A percentile compares a stretch with the other conserved stretches of the same genome.
These are phyloP conservation scores for Fagus sylvatica DNA, from an alignment of 306 rosid species.

Conservation along the genomic window DNA sequence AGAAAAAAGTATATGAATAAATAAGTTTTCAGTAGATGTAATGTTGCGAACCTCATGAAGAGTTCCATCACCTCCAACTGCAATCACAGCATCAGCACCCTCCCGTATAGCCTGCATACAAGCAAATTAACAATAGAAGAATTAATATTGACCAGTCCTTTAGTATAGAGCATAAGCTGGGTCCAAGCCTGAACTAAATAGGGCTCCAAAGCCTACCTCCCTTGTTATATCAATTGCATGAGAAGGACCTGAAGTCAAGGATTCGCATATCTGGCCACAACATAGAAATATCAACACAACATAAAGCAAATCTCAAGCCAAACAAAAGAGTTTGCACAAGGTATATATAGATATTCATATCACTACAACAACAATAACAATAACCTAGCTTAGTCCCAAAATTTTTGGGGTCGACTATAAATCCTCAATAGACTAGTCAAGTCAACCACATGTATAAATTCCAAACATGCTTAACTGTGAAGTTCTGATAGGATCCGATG, in stretches of 20 bases:
- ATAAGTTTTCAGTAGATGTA: neutral
- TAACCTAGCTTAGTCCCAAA: too few relatives aligned
- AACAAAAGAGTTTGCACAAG: conserved; percentile 25
- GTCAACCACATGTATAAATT: too few relatives aligned
- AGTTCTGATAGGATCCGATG: too few relatives aligned
- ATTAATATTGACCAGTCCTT: conserved; percentile 3
- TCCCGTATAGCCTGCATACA: conserved; percentile 74
- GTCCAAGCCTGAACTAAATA: conserved; percentile 14
- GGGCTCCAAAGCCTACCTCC: conserved; percentile 58
- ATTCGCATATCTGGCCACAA: conserved; percentile 73
- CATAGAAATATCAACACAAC: neutral
- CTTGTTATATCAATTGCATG: conserved; percentile 93
- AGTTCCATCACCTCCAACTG: conserved; percentile 99
- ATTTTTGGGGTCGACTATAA: too few relatives aligned
- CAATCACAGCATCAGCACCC: conserved; percentile 88
- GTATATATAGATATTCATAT: neutral
- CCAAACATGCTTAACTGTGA: too few relatives aligned
- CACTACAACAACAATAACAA: neutral
- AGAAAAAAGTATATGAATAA: neutral
- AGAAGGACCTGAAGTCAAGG: conserved; percentile 87
- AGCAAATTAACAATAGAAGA: conserved; percentile 16
- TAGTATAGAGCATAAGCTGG: conserved; percentile 5
- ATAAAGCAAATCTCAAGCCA: conserved; percentile 15
- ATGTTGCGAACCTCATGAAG: conserved; percentile 77
- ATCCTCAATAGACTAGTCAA: too few relatives aligned